Conservation (phyloP, 2,329 filamentous ascomycete species). For the Fusarium foetens region DNA sequence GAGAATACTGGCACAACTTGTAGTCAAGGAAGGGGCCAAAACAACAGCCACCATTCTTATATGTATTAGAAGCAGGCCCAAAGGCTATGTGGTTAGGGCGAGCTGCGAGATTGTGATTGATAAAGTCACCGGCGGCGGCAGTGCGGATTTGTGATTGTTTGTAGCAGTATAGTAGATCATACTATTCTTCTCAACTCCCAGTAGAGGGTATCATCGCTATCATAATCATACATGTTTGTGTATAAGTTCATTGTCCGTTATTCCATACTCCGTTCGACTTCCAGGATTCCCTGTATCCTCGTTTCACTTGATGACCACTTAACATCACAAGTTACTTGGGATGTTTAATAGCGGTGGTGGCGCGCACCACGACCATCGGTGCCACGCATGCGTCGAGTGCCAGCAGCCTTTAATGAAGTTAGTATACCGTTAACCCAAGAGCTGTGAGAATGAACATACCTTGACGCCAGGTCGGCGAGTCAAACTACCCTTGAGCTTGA, state of each 20-base stretch:
- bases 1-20: background rate
- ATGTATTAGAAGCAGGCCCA: background rate
- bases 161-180: conserved; percentile 16
- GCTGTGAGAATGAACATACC: conserved; percentile 54
- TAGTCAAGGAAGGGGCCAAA: no score
- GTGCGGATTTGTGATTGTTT: conserved; percentile 7
- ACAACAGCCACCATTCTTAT: background rate
- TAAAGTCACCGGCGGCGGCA: conserved; percentile 19
- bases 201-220: conserved; percentile 31
- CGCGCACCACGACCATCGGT: conserved; percentile 74
- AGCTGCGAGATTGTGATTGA: conserved; percentile 31
- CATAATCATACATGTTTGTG: conserved; percentile 37
- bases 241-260: background rate
- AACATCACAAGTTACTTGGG: background rate
- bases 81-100: background rate
- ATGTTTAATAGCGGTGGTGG: conserved; percentile 42
- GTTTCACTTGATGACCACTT: background rate
- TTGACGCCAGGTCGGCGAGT: conserved; percentile 77
- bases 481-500: conserved; percentile 76
- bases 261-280: background rate
- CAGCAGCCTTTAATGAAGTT: conserved; percentile 67
- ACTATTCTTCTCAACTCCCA: conserved; percentile 29
- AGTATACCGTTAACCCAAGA: conserved; percentile 4
- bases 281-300: conserved; percentile 10
- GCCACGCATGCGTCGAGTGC: conserved; percentile 77